Base-by-base conservation (phyloP, 2,329 filamentous ascomycete species). In the Monosporascus ibericus region DNA sequence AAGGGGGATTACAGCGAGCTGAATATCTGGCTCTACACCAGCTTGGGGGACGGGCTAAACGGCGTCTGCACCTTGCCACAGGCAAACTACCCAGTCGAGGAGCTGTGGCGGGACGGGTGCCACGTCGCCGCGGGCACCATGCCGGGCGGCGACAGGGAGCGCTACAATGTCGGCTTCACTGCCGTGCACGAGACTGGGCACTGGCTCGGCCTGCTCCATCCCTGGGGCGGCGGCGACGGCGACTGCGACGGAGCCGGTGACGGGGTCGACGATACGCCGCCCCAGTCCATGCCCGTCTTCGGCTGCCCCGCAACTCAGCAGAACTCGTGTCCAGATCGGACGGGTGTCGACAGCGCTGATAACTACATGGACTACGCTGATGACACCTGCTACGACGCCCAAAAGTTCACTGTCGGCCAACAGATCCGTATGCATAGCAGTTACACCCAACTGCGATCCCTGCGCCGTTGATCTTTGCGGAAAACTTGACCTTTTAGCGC, bases 151-250 rank as follows among this genome's bases (percentile, higher is more conserved):
- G 52, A 55, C 24, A 8, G 49, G 15, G 55, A 61, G 25, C 63
- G 62, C 57, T 69, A 62, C 61, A 69, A 74, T 58, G 62, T 67
- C 8, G 73, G 73, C 50, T 59, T 67, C 53, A 72, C 70, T 42
- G 63, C 60, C 17, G 68, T 68, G 30, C 72, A 74, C 60, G 73
- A 75, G 62, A 60, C 70, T 24, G 73, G 73, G 5, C 72, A 75
- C 60, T 75, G 72, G 72, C 68, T 75, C 52, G 72, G 72, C 48
- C 65, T 75, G 18, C 68, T 68, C 58, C 73, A 75, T 58, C 74
- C 72, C 51, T 75, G 75, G 65, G 42, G 42, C 24, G 24, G 30
- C 39, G 24, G 24, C 24, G 24, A 46, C 40, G 67, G 66, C 46
- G 74, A 71, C 60, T 52, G 44, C 44, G 62, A 60, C 34, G 66